Base-by-base conservation (phyloP, 2,329 filamentous ascomycete species). In the Alternaria brassicae region DNA sequence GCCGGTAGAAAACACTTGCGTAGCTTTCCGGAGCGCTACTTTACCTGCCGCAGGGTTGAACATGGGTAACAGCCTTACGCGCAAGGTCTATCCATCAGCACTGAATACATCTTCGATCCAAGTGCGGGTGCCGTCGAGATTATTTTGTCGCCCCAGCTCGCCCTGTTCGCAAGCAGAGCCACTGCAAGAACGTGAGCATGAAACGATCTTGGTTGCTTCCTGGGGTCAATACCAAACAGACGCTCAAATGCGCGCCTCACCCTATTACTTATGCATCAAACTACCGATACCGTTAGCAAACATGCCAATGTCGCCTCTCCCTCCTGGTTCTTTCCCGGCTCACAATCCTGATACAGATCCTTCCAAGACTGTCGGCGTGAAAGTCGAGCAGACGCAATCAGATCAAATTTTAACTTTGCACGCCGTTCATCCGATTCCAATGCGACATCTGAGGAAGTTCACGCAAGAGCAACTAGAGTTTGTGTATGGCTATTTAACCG, bases 171-270 rank as follows among this genome's bases (percentile, higher is more conserved):
- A 52, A 52, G 25, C 23, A 32, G 49, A 41, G 17, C 32, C 48
- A 39, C 48, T 21, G 12, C 32, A 39, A 41, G 36, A 32, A 12
- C 17, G 3, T 12, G 49, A 41, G 4, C 17, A 21, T 17, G 25
- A 23, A 13, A 52, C 6, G 6, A 6, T 30, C 6, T 10, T 52
- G 0, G 10, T 52, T n/a, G 36, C 49, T 10, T 21, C 25, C 3
- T 52, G 49, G 49, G 36, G 36, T 21, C 49, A 3, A 21, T 52
- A 52, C 37, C 49, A 41, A 6, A 52, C 49, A 13, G 6, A 41
- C 1, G 4, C 2, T n/a, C 36, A 52, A 3, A 41, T 52, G 49
- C 36, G 49, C 17, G 25, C 49, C 1, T 52, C 49, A 2, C 49
- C 36, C 3, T 41, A 17, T 25, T 52, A 52, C 36, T 1, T n/a